A percentile compares a stretch with the other conserved stretches of the same genome.
These are phyloP conservation scores for Suillus decipiens DNA, from an alignment of 768 basidiomycete genomes.

Conservation along the genomic window DNA sequence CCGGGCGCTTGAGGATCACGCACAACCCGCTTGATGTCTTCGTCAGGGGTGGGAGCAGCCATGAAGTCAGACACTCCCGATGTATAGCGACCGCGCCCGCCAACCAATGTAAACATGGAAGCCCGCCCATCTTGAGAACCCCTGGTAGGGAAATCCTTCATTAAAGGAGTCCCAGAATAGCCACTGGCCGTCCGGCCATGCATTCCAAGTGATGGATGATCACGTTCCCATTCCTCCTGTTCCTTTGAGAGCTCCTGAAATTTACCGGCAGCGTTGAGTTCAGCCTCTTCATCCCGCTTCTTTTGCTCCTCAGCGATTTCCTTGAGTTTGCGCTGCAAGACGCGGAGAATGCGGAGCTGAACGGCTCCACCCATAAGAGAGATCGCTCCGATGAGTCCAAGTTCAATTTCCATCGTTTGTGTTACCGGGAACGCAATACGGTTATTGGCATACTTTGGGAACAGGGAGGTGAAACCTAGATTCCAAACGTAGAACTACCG, in stretches of 20 bases:
- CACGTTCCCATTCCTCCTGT: conserved; percentile 83
- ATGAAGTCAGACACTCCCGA: conserved; percentile 78
- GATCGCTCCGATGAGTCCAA: conserved; percentile 84
- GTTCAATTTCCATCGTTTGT: conserved; percentile 91
- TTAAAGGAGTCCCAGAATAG: conserved; percentile 61
- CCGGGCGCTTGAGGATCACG: conserved; percentile 53
- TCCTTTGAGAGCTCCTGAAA: conserved; percentile 68
- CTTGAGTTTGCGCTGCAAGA: conserved; percentile 75
- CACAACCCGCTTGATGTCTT: conserved; percentile 56
- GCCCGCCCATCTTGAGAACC: conserved; percentile 46
- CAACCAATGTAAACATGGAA: conserved; percentile 53
- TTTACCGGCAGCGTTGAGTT: conserved; percentile 68
- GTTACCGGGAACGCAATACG: conserved; percentile 79
- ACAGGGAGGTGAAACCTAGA: conserved; percentile 79
- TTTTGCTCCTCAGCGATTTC: conserved; percentile 79
- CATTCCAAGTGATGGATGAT: conserved; percentile 66
- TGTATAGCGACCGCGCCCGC: conserved; percentile 55
- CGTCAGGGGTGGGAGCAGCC: conserved; percentile 60
- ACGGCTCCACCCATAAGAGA: conserved; percentile 87
- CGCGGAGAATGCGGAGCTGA: conserved; percentile 82
- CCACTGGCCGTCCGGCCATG: conserved; percentile 67
- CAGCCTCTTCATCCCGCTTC: conserved; percentile 73
- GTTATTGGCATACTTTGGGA: conserved; percentile 70
- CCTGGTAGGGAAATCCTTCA: conserved; percentile 60
- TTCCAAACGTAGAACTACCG: conserved; percentile 93